phyloP scores from a whole-genome alignment of 768 basidiomycete species.

The Suillus subalutaceus region DNA sequence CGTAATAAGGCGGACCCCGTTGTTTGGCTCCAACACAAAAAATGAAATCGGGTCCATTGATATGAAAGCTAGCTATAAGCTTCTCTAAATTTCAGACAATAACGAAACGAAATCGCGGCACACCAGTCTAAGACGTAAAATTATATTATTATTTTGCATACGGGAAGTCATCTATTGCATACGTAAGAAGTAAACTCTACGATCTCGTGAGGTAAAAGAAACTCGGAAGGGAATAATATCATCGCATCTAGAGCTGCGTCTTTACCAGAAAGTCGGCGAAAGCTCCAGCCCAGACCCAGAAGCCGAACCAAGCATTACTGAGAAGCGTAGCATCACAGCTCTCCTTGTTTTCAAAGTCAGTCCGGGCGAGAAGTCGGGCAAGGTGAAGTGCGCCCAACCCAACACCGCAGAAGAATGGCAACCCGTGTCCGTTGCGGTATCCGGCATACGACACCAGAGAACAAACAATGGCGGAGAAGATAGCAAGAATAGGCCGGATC shows the following conservation, averaged over 20 bases:
- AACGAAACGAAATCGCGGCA: too few species aligned
- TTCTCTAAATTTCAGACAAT: too few species aligned
- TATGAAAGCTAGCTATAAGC: too few species aligned
- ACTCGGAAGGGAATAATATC: background rate
- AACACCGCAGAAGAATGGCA: background rate
- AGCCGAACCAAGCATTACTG: slow-evolving; percentile 1
- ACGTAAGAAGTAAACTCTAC: too few species aligned
- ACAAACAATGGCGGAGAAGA: slow-evolving; percentile 56
- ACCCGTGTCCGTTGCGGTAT: slow-evolving; percentile 45
- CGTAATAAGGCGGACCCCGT: too few species aligned
- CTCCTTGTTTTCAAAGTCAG: slow-evolving; percentile 4
- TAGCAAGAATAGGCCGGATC: slow-evolving; percentile 58
- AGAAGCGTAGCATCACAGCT: background rate
- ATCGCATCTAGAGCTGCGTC: background rate
- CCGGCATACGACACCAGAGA: slow-evolving; percentile 53
- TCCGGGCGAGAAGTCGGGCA: background rate
- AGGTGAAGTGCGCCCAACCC: background rate
- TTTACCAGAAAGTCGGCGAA: background rate
- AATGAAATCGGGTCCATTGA: too few species aligned
- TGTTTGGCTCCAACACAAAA: too few species aligned
- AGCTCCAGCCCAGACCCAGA: slow-evolving; percentile 1
- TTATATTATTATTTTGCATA: too few species aligned
- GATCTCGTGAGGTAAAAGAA: background rate
- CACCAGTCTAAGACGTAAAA: too few species aligned
- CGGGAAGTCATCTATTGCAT: too few species aligned